These are phyloP conservation scores for Lasiodiplodia hormozganensis DNA, from an alignment of 2,329 filamentous ascomycete species.

Conservation along the genomic window DNA sequence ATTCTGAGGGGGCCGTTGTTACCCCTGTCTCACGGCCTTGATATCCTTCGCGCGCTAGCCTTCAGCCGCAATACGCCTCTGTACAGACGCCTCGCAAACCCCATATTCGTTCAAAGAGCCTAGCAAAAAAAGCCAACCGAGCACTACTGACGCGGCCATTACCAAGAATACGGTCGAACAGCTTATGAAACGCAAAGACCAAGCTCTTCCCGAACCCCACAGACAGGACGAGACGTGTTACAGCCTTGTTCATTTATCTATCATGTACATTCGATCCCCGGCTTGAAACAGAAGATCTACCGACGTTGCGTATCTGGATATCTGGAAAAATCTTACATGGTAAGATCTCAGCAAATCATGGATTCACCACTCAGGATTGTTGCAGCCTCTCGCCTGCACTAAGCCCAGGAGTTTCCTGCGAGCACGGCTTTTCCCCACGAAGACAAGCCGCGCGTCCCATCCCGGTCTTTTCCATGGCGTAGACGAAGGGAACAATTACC, in stretches of 20 bases:
- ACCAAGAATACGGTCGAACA: too few relatives aligned
- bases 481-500: background rate
- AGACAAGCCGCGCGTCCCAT: conserved; percentile 3
- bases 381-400: background rate
- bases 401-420: background rate
- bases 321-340: too few relatives aligned
- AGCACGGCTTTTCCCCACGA: background rate
- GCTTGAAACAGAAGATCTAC: background rate
- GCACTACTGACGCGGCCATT: conserved; percentile 5
- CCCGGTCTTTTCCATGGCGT: background rate
- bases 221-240: background rate
- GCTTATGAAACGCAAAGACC: background rate
- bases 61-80: too few relatives aligned
- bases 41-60: too few relatives aligned
- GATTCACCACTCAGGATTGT: too few relatives aligned
- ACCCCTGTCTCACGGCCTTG: too few relatives aligned
- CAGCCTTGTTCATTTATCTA: background rate
- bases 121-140: background rate
- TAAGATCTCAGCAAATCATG: too few relatives aligned
- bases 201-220: background rate
- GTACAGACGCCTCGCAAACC: conserved; percentile 4
- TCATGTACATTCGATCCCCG: background rate
- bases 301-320: background rate
- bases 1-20: too few relatives aligned
- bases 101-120: background rate